Conservation (phyloP, 768 basidiomycete species). For the Phylloporus sp. region DNA sequence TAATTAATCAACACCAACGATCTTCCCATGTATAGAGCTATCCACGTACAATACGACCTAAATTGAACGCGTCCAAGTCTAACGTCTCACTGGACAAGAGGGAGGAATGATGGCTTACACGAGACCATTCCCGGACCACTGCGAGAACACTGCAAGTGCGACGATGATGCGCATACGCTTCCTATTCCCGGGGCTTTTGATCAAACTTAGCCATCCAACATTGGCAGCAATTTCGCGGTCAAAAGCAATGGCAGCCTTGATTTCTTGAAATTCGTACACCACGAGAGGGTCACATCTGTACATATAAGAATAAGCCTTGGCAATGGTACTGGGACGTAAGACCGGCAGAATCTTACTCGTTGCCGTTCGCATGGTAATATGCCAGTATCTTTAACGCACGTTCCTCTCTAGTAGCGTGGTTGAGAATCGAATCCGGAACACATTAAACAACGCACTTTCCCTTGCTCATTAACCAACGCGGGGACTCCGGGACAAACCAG, state of each 20-base stretch:
- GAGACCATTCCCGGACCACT: conserved; percentile 55
- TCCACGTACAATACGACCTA: conserved; percentile 28
- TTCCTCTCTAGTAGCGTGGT: conserved; percentile 22
- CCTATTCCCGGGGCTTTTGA: conserved; percentile 50
- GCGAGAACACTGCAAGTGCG: conserved; percentile 57
- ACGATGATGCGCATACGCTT: conserved; percentile 54
- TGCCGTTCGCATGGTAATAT: conserved; percentile 5
- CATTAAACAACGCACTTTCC: conserved; percentile 22
- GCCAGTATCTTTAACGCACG: conserved; percentile 35
- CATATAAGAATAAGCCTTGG: neutral
- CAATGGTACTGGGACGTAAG: neutral
- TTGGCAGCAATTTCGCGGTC: conserved; percentile 39
- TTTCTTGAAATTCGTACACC: conserved; percentile 60
- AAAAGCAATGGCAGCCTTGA: conserved; percentile 52
- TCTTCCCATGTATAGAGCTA: neutral
- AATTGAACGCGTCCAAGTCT: neutral
- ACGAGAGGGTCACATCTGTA: conserved; percentile 37
- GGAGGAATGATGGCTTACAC: conserved; percentile 23
- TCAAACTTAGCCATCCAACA: conserved; percentile 43
- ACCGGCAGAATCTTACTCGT: neutral
- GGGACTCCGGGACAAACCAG: conserved; percentile 36
- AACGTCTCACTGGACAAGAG: neutral
- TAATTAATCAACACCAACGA: neutral
- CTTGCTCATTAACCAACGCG: conserved; percentile 37
- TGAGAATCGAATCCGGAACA: neutral